Evolutionary conservation across 257 asterid species (phyloP), one percentile per base, ranked within the genome.

Genomic region (Solanum bukasovii): DNA sequence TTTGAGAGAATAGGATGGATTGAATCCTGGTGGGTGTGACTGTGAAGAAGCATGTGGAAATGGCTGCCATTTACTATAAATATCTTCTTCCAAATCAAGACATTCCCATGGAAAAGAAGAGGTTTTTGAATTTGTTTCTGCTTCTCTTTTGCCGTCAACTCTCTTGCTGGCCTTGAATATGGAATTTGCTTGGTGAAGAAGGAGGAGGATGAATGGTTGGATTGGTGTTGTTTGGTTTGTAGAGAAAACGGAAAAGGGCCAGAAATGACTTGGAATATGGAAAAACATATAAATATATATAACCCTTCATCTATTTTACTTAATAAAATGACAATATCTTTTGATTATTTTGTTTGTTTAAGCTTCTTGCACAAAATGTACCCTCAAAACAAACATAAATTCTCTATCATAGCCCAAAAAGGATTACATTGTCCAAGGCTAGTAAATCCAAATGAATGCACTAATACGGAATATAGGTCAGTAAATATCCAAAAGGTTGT

Each of bases 31-130:
- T 18, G 23, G 88, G 21, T 90, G 90, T 87, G 16, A 91, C 86
- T 21, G 91, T 65, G 84, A 93, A 93, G 88, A 92, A 91, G 86
- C 89, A 91, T 63, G 94, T 90, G 88, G 96, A 93, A 91, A 93
- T 86, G 89, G 98, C 89, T 18, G 98, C 98, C 98, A 94, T 96
- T 87, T 65, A 83, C 34, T 85, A 75, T 29, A 74, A 18, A n/a
- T 67, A 35, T 74, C 27, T 63, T 29, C 87, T 27, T 88, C 81
- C 46, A n/a, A 86, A 88, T 90, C 87, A 87, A 88, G 86, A 88
- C 85, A 84, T 88, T 67, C 90, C 92, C 95, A 94, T 94, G 89
- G 86, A 86, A 63, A 86, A 31, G 34, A 14, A 79, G 27, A 68
- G 73, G 38, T 21, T 27, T 38, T 49, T 61, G 78, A 83, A 27